Conservation (phyloP, 306 rosid genomes). For the Quercus engelmannii region DNA sequence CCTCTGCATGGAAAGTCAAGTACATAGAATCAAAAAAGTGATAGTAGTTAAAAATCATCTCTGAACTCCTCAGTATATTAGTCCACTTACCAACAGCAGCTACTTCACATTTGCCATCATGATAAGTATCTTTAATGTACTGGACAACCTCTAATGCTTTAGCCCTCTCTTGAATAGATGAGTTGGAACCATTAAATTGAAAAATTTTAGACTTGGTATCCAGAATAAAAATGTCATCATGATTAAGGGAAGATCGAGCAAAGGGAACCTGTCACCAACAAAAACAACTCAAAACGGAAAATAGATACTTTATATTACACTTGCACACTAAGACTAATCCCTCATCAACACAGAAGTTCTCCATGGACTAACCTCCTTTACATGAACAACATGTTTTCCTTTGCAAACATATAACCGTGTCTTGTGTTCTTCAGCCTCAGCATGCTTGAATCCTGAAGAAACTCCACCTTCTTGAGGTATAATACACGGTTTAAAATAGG, state of each 20-base stretch:
- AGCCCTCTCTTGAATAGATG: constrained; percentile 97
- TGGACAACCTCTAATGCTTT: constrained; percentile 97
- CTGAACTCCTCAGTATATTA: constrained; percentile 6
- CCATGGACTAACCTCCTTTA: constrained; percentile 80
- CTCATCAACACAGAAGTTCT: constrained; percentile 25
- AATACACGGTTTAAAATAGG: constrained; percentile 92
- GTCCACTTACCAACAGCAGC: constrained; percentile 87
- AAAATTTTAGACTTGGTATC: constrained; percentile 89
- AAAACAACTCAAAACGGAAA: constrained; percentile 21
- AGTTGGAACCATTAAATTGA: constrained; percentile 92
- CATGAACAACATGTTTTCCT: constrained; percentile 95
- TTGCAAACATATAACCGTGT: constrained; percentile 75
- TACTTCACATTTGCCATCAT: constrained; percentile 91
- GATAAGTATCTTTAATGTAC: constrained; percentile 85
- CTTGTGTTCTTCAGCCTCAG: constrained; percentile 78
- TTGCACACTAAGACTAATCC: constrained; percentile 22
- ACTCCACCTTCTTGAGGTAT: constrained; percentile 96
- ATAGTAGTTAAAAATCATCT: constrained; percentile 15
- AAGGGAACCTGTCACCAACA: constrained; percentile 68
- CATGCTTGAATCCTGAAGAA: constrained; percentile 90
- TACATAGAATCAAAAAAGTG: constrained; percentile 27
- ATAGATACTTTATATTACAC: constrained; percentile 2
- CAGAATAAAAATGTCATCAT: constrained; percentile 88
- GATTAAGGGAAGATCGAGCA: constrained; percentile 85
- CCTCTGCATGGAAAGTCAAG: constrained; percentile 60